A percentile compares a stretch with the other conserved stretches of the same genome.
phyloP scores from a whole-genome alignment of 2,329 filamentous ascomycete genomes.

The Fusarium kyushuense region DNA sequence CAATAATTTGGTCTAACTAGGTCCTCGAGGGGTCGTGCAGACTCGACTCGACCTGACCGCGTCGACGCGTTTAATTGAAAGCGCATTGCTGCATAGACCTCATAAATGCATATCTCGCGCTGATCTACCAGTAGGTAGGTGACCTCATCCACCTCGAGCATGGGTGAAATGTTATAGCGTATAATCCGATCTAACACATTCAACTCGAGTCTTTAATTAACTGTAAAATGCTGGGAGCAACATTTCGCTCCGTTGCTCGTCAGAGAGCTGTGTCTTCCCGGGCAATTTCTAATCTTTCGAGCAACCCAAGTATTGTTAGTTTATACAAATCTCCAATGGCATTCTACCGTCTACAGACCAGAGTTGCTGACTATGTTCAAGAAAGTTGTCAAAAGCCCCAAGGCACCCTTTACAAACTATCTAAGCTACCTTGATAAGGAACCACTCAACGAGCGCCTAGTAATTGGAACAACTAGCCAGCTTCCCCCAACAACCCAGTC shows the following conservation, averaged over 20 bases:
- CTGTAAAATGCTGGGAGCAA: slow-evolving; percentile 46
- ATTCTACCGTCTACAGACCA: neutral
- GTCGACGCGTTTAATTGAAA: slow-evolving; percentile 58
- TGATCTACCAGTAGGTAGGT: slow-evolving; percentile 49
- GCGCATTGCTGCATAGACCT: slow-evolving; percentile 47
- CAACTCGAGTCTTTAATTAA: slow-evolving; percentile 15
- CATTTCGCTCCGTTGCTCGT: slow-evolving; percentile 43
- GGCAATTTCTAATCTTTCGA: slow-evolving; percentile 60
- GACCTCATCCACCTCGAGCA: slow-evolving; percentile 49
- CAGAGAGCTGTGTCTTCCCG: slow-evolving; percentile 46
- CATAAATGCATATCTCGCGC: slow-evolving; percentile 39
- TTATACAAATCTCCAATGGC: neutral
- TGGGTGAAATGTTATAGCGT: slow-evolving; percentile 19
- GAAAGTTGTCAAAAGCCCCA: slow-evolving; percentile 68
- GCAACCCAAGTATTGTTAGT: slow-evolving; percentile 68
- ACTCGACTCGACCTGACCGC: slow-evolving; percentile 45
- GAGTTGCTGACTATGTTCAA: slow-evolving; percentile 49
- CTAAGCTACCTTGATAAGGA: slow-evolving; percentile 70
- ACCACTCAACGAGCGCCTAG: slow-evolving; percentile 65
- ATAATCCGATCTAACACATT: slow-evolving; percentile 1
- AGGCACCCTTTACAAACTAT: slow-evolving; percentile 61
- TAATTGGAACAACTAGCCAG: slow-evolving; percentile 69
- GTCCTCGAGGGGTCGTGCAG: slow-evolving; percentile 15
- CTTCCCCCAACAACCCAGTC: slow-evolving; percentile 72
- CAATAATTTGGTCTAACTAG: slow-evolving; percentile 17